phyloP scores from a whole-genome alignment of 352 stramenopile genomes.

The Phytophthora sp. region DNA sequence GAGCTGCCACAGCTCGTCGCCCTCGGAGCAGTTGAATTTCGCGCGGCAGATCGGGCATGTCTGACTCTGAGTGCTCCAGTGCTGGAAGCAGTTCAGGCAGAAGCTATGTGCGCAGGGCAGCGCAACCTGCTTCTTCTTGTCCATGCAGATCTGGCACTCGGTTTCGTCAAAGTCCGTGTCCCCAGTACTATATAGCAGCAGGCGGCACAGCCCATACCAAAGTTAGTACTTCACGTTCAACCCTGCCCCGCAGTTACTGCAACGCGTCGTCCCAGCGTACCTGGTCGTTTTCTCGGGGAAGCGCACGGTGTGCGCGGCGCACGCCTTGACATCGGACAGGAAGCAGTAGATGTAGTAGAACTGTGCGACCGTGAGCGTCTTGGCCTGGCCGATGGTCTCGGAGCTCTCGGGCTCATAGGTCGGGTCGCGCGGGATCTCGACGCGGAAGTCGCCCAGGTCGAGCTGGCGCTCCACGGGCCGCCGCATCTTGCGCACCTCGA shows the following conservation, averaged over 20 bases:
- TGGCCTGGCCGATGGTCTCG: constrained; percentile 67
- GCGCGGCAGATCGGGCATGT: constrained; percentile 81
- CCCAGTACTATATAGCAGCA: constrained; percentile 15
- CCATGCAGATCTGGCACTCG: constrained; percentile 88
- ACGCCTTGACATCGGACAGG: constrained; percentile 73
- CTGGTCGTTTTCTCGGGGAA: constrained; percentile 50
- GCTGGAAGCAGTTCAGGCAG: constrained; percentile 78
- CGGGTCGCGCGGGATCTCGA: constrained; percentile 22
- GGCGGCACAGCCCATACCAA: constrained; percentile 12
- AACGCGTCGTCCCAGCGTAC: constrained; percentile 13
- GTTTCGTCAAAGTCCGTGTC: constrained; percentile 73
- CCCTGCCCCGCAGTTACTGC: constrained; percentile 9
- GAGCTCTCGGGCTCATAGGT: constrained; percentile 27
- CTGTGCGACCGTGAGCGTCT: constrained; percentile 68
- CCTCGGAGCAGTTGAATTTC: constrained; percentile 78
- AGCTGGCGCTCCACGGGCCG: constrained; percentile 47
- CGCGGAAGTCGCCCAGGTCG: constrained; percentile 28
- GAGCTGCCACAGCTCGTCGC: constrained; percentile 77
- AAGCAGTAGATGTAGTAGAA: constrained; percentile 90
- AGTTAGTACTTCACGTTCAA: constrained; percentile 22
- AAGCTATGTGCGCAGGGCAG: constrained; percentile 81
- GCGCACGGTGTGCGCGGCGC: constrained; percentile 62
- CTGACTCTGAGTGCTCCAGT: constrained; percentile 82
- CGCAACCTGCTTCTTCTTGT: constrained; percentile 83
- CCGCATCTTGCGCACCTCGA: constrained; percentile 80